Base-by-base conservation (phyloP, 2,329 filamentous ascomycete genomes). In the Dothideomycetes sp. region DNA sequence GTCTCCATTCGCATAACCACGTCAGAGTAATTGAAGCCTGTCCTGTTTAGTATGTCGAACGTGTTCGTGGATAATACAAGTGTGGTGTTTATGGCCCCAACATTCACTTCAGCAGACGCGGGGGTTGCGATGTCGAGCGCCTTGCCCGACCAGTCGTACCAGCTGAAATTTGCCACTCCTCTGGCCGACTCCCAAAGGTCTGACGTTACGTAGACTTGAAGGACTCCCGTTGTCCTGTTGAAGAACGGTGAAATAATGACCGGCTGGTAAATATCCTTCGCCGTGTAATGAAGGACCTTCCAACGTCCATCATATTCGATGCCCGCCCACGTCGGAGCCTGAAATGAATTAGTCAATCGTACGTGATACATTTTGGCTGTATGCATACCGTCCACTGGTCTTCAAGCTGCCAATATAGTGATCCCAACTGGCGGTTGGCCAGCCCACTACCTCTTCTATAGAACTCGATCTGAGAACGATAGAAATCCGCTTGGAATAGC, bases 361-460 rank as follows among this genome's bases (percentile, higher is more conserved):
- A 53, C 52, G 55, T 12, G 31, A 6, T 13, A 25, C 23, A 33
- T 13, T 13, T 15, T 33, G 16, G 4, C 12, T 16, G 27, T 8
- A 20, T 15, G 16, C 13, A 7, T 33, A 33, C 30, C 30, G 23
- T 25, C 74, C 74, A 78, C 44, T 77, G 71, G 50, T 80, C 76
- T 48, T 80, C 74, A 1, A 81, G 61, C 51, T 80, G 76, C 77
- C 76, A 81, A 53, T 79, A 80, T 4, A 81, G 53, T 9, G 65
- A 68, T 0, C 76, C 76, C 2, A 80, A 63, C 48, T 79, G 74
- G 0, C 74, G 64, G 45, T 80, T 69, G 0, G 68, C 70, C 49
- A 68, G 51, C 0, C 74, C 76, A 27, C 70, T 74, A 0, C 76
- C 76, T 4, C 71, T 63, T 4, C 76, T 67, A 51, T 80, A 80